Base-by-base conservation (phyloP, 2,329 filamentous ascomycete genomes). In the Calycina marina region DNA sequence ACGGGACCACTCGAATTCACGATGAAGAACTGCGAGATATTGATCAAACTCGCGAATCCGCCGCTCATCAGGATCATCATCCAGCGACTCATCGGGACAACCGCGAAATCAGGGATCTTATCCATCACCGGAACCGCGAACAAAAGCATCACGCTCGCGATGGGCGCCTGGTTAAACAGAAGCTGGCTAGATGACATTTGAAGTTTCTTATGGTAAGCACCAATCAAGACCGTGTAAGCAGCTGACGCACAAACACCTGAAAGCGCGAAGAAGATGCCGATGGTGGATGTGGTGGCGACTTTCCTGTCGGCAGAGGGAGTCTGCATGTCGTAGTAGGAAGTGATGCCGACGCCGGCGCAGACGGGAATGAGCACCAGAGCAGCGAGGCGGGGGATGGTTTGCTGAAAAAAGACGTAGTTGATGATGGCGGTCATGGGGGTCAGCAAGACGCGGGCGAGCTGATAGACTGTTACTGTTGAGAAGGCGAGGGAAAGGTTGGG, bases 201-300 rank as follows among this genome's bases (percentile, higher is more conserved):
- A 28, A 62, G 50, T 36, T 52, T 57, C 24, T 55, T 52, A 43
- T 62, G 59, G 41, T 59, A 63, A 25, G 53, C 50, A 25, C 55
- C 54, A 31, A 63, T 61, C 26, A 47, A 40, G n/a, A 47, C 45
- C 0, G 43, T 46, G 31, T 47, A 47, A 4, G 31, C 43, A 0
- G 42, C 42, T 8, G 37, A 41, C 4, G 72, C 70, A 25, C 72
- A 59, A 6, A 78, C 70, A 28, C 73, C 73, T 2, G 54, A 46
- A 28, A 78, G 64, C 13, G 73, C 72, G 45, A 77, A 77, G 13
- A 70, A 40, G 2, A 77, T 62, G n/a, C 74, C 72, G 16, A 73
- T 49, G 0, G 57, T 53, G 4, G 60, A 61, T 2, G 71, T 76
- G 0, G 63, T 64, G 49, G 65, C 65, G 45, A 64, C 53, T 15